Percentiles rank a stretch among this genome's conserved stretches.
These are phyloP conservation scores for Fusarium agapanthi DNA, from an alignment of 2,329 filamentous ascomycete genomes.

Conservation along the genomic window DNA sequence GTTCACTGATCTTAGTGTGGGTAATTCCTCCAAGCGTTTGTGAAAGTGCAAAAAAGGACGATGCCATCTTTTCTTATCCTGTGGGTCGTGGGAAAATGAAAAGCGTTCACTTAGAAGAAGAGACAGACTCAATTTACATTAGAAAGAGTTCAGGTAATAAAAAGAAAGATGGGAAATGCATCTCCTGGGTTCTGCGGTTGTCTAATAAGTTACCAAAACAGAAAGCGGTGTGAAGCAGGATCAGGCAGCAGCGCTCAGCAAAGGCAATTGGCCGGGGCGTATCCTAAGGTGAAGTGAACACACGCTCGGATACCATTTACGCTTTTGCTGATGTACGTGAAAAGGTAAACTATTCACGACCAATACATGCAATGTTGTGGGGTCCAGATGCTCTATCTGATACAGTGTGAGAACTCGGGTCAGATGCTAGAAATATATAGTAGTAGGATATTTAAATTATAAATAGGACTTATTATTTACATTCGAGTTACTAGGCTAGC, in stretches of 20 bases:
- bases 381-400: background rate
- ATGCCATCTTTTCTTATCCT: background rate
- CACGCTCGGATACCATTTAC: too few species aligned
- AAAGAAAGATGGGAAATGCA: too few species aligned
- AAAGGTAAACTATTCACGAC: background rate
- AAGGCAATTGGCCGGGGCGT: background rate
- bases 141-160: accelerated
- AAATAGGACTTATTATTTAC: too few species aligned
- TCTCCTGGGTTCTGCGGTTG: background rate
- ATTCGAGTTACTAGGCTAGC: too few species aligned
- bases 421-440: accelerated
- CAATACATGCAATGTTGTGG: background rate
- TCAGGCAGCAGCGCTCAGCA: background rate
- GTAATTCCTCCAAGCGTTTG: background rate
- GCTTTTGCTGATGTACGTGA: background rate
- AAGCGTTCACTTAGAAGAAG: too few species aligned
- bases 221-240: background rate
- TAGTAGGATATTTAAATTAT: too few species aligned
- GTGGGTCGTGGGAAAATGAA: accelerated
- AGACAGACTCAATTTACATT: too few species aligned
- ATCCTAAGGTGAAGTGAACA: background rate
- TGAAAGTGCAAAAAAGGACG: background rate
- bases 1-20: background rate
- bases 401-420: background rate
- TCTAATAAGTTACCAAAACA: background rate